These are phyloP conservation scores for Pleurozium schreberi DNA, from an alignment of 225 moss, liverwort and hornwort genomes.

Conservation along the genomic window DNA sequence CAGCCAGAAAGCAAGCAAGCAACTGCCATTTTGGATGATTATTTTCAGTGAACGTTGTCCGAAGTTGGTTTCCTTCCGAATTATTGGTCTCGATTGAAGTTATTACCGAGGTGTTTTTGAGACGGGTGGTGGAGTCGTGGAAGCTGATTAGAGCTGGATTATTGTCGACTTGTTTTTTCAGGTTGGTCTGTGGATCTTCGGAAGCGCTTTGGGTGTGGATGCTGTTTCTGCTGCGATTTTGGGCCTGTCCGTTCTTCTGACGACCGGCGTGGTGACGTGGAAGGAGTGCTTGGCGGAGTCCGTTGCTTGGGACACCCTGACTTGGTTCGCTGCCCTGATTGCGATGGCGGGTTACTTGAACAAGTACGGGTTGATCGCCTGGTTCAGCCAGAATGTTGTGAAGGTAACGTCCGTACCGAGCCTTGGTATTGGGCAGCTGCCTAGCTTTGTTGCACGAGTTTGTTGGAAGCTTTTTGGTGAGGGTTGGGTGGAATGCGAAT, in stretches of 20 bases:
- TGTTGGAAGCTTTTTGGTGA: background rate
- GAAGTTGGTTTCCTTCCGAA: background rate
- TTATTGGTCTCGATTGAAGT: background rate
- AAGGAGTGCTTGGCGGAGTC: conserved; percentile 91
- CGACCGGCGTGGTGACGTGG: conserved; percentile 97
- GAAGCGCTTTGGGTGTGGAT: conserved; percentile 60
- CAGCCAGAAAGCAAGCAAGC: background rate
- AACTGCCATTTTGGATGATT: too few species aligned
- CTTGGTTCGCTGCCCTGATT: conserved; percentile 96
- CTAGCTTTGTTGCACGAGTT: background rate
- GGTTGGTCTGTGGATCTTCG: conserved; percentile 96
- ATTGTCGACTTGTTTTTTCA: background rate
- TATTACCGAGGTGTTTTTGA: background rate
- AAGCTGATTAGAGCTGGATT: background rate
- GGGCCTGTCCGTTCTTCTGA: conserved; percentile 76
- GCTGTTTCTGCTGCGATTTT: conserved; percentile 92
- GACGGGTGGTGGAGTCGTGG: background rate
- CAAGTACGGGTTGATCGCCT: conserved; percentile 86
- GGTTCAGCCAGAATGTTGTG: conserved; percentile 96
- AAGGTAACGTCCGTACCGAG: conserved; percentile 1
- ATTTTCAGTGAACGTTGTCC: background rate
- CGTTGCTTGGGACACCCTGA: conserved; percentile 94
- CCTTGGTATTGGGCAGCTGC: background rate
- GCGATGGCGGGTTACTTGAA: conserved; percentile 94
- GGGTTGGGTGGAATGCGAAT: background rate